phyloP scores from a whole-genome alignment of 805 yeast species.

The Candida stauntonica region DNA sequence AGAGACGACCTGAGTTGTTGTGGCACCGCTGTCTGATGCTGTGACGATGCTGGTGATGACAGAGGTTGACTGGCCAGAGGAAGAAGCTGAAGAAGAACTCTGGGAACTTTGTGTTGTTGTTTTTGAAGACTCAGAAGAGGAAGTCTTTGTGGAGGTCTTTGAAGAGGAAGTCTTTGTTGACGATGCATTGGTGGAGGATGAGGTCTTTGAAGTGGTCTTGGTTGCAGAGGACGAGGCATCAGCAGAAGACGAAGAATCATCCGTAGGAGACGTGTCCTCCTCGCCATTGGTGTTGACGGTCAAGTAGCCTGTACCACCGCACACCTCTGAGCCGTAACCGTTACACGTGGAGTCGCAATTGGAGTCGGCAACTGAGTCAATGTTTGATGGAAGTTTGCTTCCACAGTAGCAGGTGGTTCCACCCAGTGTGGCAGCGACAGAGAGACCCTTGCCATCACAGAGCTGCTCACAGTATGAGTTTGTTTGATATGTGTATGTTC shows the following conservation, averaged over 20 bases:
- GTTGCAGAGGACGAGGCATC: slow-evolving; percentile 15
- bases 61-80: slow-evolving; percentile 9
- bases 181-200: slow-evolving; percentile 3
- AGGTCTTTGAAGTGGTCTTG: slow-evolving; percentile 2
- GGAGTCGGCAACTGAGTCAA: slow-evolving; percentile 25
- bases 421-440: slow-evolving; percentile 46
- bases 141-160: no score
- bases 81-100: no score
- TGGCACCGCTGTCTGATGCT: slow-evolving; percentile 15
- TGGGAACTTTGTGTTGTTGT: no score
- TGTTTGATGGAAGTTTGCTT: slow-evolving; percentile 34
- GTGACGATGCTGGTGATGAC: slow-evolving; percentile 19
- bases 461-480: slow-evolving; percentile 48
- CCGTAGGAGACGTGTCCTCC: slow-evolving; percentile 19
- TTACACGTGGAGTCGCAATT: slow-evolving; percentile 46
- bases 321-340: slow-evolving; percentile 58
- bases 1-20: slow-evolving; percentile 14
- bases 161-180: not conserved
- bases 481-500: slow-evolving; percentile 54
- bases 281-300: slow-evolving; percentile 38
- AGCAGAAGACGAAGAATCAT: slow-evolving; percentile 16
- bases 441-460: slow-evolving; percentile 43
- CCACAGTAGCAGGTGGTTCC: slow-evolving; percentile 72
- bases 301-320: slow-evolving; percentile 57
- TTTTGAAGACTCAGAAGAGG: no score